phyloP scores from a whole-genome alignment of 192 early-diverging fungal species.

The Cladochytrium replicatum region DNA sequence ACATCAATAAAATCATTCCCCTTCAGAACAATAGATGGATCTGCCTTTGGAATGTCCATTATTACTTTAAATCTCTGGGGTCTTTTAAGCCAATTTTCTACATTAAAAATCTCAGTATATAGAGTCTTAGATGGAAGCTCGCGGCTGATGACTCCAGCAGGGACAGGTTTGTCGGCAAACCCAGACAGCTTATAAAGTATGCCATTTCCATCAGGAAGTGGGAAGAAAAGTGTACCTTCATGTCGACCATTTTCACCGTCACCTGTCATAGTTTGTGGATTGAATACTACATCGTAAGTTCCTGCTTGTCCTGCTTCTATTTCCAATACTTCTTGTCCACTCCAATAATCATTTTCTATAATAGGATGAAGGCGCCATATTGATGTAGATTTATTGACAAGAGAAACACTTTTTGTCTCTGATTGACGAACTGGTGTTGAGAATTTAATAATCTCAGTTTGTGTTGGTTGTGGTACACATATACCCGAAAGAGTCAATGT shows the following conservation, averaged over 20 bases:
- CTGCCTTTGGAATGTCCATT: conserved; percentile 42
- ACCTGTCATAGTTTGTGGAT: conserved; percentile 36
- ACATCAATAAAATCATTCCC: conserved; percentile 52
- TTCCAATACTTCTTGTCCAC: conserved; percentile 40
- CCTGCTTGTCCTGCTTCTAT: conserved; percentile 45
- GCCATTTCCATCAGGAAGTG: conserved; percentile 48
- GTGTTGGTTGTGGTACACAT: conserved; percentile 42
- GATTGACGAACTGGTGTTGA: conserved; percentile 40
- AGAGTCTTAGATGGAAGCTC: conserved; percentile 49
- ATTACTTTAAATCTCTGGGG: conserved; percentile 41
- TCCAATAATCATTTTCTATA: conserved; percentile 51
- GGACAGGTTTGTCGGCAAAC: conserved; percentile 39
- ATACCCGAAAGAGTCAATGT: conserved; percentile 46
- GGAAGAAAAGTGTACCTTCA: conserved; percentile 53
- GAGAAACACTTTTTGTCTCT: conserved; percentile 37
- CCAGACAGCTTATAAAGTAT: conserved; percentile 51
- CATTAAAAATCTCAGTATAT: conserved; percentile 37
- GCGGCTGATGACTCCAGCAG: conserved; percentile 36
- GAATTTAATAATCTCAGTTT: conserved; percentile 48
- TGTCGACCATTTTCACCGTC: conserved; percentile 43
- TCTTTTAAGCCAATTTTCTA: conserved; percentile 47
- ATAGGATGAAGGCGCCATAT: conserved; percentile 46
- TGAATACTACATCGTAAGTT: conserved; percentile 44
- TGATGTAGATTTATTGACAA: conserved; percentile 35
- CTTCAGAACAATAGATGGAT: conserved; percentile 42